Percentiles rank a stretch among this genome's conserved stretches.
Conservation (phyloP, 768 basidiomycete genomes). For the Auricularia auricula-judae region DNA sequence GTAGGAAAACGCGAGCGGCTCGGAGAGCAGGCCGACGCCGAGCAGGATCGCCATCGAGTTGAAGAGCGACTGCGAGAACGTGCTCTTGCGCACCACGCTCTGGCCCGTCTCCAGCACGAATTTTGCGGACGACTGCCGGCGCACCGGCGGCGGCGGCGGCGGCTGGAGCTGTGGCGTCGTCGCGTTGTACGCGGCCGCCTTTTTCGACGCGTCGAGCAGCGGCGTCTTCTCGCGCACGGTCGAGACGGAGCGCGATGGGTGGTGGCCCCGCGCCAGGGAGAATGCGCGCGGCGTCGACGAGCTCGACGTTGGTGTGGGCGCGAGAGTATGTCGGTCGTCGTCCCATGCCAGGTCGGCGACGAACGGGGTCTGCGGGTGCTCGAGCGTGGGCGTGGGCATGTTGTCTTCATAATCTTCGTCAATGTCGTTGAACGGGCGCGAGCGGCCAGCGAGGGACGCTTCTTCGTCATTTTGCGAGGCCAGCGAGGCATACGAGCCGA, state of each 20-base stretch:
- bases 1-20: constrained; percentile 85
- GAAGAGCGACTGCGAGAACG: constrained; percentile 41
- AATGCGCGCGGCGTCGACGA: background rate
- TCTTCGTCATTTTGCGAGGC: background rate
- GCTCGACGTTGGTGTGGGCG: background rate
- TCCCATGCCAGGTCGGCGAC: background rate
- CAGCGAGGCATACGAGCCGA: background rate
- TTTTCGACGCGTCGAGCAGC: background rate
- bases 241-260: background rate
- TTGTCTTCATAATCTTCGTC: background rate
- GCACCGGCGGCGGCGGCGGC: background rate
- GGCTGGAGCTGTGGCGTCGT: background rate
- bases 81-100: background rate
- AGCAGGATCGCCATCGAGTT: constrained; percentile 79
- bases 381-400: background rate
- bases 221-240: background rate
- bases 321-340: background rate
- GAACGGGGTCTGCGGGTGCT: background rate
- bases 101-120: background rate
- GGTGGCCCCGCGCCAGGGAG: background rate
- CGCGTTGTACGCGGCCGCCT: background rate
- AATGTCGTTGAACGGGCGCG: background rate
- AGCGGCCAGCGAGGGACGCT: background rate
- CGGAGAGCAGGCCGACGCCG: constrained; percentile 82
- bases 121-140: background rate